These are phyloP conservation scores for Capsella rubella DNA, from an alignment of 441 rosid species.

Conservation along the genomic window DNA sequence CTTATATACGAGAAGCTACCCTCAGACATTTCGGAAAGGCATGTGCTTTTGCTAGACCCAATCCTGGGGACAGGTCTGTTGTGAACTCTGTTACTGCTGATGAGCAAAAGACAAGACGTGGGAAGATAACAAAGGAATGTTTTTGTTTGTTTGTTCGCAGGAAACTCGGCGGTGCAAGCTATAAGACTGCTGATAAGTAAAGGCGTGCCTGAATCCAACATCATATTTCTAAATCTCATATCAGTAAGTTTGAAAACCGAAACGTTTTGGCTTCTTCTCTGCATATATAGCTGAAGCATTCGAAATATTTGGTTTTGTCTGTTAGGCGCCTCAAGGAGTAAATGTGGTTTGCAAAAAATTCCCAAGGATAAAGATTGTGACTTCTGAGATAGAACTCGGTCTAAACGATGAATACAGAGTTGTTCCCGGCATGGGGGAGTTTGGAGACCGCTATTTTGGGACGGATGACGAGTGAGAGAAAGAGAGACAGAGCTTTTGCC, in stretches of 20 bases:
- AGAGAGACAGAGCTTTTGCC: neutral
- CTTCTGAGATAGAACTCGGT: slow-evolving; percentile 91
- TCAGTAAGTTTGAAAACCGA: slow-evolving; percentile 62
- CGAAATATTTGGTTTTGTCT: no score
- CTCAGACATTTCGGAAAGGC: slow-evolving; percentile 87
- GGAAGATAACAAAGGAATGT: neutral
- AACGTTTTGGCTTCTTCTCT: neutral
- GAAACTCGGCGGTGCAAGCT: slow-evolving; percentile 96
- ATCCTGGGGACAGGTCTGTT: slow-evolving; percentile 89
- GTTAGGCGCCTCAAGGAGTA: slow-evolving; percentile 92
- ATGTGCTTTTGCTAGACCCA: slow-evolving; percentile 88
- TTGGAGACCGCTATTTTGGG: slow-evolving; percentile 96
- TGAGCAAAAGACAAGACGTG: slow-evolving; percentile 6
- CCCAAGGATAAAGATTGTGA: slow-evolving; percentile 92
- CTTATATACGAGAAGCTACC: slow-evolving; percentile 92
- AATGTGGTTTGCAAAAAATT: slow-evolving; percentile 91
- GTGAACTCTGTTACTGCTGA: slow-evolving; percentile 10
- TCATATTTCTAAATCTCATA: slow-evolving; percentile 93
- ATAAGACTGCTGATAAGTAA: slow-evolving; percentile 80
- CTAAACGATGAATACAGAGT: slow-evolving; percentile 86
- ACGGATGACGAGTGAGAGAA: slow-evolving; percentile 70
- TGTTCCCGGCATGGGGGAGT: slow-evolving; percentile 97
- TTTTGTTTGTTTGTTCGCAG: slow-evolving; percentile 37
- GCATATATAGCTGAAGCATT: neutral
- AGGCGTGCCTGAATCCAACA: slow-evolving; percentile 90